These are phyloP conservation scores for Periconia sp. DNA, from an alignment of 2,329 filamentous ascomycete species.

Conservation along the genomic window DNA sequence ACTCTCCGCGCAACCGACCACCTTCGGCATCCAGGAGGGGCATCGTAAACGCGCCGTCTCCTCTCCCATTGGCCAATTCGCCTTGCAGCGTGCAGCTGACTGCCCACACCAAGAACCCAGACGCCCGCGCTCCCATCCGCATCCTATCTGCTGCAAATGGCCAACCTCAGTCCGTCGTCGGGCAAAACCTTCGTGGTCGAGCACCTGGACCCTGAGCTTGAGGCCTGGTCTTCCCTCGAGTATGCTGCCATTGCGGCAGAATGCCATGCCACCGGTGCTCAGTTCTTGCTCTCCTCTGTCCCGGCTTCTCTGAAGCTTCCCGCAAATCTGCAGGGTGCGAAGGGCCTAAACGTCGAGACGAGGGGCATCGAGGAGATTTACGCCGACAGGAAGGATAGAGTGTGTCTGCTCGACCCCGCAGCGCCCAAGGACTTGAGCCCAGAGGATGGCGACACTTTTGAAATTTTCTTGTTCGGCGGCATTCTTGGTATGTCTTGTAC, in stretches of 20 bases:
- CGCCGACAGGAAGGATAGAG: slow-evolving; percentile 70
- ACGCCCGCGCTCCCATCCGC: slow-evolving; percentile 21
- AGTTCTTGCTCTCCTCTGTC: slow-evolving; percentile 84
- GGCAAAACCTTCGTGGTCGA: slow-evolving; percentile 88
- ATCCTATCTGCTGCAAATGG: slow-evolving; percentile 30
- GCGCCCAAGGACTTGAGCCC: slow-evolving; percentile 82
- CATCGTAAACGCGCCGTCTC: background rate
- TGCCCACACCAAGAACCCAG: slow-evolving; percentile 22
- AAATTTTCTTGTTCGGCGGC: slow-evolving; percentile 93
- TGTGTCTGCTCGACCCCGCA: slow-evolving; percentile 88
- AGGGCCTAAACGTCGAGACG: slow-evolving; percentile 73
- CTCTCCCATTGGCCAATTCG: slow-evolving; percentile 31
- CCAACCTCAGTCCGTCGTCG: slow-evolving; percentile 21
- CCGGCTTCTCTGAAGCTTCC: slow-evolving; percentile 68
- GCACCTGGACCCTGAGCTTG: slow-evolving; percentile 93
- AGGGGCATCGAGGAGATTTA: slow-evolving; percentile 85
- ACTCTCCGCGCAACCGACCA: slow-evolving; percentile 8
- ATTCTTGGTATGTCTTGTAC: slow-evolving; percentile 75
- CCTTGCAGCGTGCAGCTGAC: slow-evolving; percentile 21
- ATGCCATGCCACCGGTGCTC: slow-evolving; percentile 68
- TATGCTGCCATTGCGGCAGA: slow-evolving; percentile 88
- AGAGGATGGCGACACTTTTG: slow-evolving; percentile 81
- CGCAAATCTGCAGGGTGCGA: slow-evolving; percentile 62
- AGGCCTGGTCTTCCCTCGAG: slow-evolving; percentile 92
- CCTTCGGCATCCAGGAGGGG: slow-evolving; percentile 1